Percentiles rank a stretch among this genome's conserved stretches.
phyloP scores from a whole-genome alignment of 148 eudicot species.

The Chenopodium album region DNA sequence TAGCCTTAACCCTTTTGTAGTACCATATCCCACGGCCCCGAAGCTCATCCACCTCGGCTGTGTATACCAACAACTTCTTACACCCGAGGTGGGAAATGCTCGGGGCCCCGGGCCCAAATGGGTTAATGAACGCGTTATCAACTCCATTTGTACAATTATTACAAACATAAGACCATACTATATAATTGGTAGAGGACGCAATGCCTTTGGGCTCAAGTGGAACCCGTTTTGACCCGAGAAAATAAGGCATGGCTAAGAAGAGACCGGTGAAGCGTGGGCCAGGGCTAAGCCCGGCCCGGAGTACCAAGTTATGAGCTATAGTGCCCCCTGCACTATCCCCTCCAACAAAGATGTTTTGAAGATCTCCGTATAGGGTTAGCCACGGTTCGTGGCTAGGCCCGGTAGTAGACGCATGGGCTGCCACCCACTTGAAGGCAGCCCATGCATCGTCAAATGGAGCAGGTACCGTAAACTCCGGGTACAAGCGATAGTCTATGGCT shows the following conservation, averaged over 20 bases:
- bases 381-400: conserved; percentile 36
- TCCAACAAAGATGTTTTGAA: conserved; percentile 38
- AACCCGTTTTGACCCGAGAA: conserved; percentile 39
- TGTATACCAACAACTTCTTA: conserved; percentile 42
- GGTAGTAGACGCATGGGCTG: conserved; percentile 24
- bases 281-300: conserved; percentile 35
- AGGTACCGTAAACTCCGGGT: conserved; percentile 38
- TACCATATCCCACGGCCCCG: conserved; percentile 35
- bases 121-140: conserved; percentile 41
- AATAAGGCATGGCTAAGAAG: conserved; percentile 46
- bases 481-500: conserved; percentile 41
- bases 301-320: conserved; percentile 44
- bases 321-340: conserved; percentile 64
- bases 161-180: conserved; percentile 47
- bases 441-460: conserved; percentile 42
- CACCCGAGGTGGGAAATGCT: conserved; percentile 34
- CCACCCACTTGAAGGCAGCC: conserved; percentile 39
- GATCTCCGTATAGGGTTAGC: conserved; percentile 35
- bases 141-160: conserved; percentile 31
- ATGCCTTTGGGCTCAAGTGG: conserved; percentile 17
- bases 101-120: conserved; percentile 32
- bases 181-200: conserved; percentile 4
- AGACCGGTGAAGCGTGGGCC: conserved; percentile 32
- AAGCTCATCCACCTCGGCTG: conserved; percentile 44
- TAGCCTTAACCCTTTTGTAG: conserved; percentile 22